A percentile compares a stretch with the other conserved stretches of the same genome.
These are phyloP conservation scores for Thyridium curvatum DNA, from an alignment of 2,329 filamentous ascomycete genomes.

Conservation along the genomic window DNA sequence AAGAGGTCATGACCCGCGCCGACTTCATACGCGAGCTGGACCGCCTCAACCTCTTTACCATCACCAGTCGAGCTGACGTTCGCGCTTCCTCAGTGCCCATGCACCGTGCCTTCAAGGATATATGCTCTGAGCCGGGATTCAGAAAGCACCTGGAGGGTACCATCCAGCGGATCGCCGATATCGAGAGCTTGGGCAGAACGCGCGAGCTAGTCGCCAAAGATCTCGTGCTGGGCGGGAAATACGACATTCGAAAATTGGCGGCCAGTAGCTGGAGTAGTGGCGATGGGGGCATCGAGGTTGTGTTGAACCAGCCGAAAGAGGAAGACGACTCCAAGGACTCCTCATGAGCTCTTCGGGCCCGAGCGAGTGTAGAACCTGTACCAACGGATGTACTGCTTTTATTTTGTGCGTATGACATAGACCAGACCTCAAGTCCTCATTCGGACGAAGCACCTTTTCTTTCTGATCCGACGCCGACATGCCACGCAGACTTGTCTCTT, in stretches of 20 bases:
- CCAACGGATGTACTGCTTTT: too few species aligned
- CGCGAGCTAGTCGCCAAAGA: conserved; percentile 94
- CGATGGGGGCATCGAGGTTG: not conserved
- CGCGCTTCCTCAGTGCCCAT: conserved; percentile 93
- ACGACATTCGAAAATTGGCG: conserved; percentile 43
- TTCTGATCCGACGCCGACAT: too few species aligned
- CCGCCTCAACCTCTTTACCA: conserved; percentile 90
- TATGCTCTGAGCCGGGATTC: conserved; percentile 73
- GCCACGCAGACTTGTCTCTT: too few species aligned
- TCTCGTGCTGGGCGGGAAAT: conserved; percentile 77
- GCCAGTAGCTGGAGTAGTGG: not conserved
- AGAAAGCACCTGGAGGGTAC: conserved; percentile 77
- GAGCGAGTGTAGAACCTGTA: too few species aligned
- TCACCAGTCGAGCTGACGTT: conserved; percentile 80
- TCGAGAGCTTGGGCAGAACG: conserved; percentile 90
- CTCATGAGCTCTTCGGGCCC: too few species aligned
- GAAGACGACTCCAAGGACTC: too few species aligned
- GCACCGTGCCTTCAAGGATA: conserved; percentile 84
- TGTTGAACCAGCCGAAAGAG: too few species aligned
- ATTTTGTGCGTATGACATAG: too few species aligned
- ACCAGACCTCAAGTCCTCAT: too few species aligned
- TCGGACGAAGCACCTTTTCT: too few species aligned
- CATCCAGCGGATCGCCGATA: conserved; percentile 78
- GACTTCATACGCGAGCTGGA: conserved; percentile 94
- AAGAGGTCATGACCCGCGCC: conserved; percentile 89